phyloP scores from a whole-genome alignment of 306 rosid species.

The Geum urbanum region DNA sequence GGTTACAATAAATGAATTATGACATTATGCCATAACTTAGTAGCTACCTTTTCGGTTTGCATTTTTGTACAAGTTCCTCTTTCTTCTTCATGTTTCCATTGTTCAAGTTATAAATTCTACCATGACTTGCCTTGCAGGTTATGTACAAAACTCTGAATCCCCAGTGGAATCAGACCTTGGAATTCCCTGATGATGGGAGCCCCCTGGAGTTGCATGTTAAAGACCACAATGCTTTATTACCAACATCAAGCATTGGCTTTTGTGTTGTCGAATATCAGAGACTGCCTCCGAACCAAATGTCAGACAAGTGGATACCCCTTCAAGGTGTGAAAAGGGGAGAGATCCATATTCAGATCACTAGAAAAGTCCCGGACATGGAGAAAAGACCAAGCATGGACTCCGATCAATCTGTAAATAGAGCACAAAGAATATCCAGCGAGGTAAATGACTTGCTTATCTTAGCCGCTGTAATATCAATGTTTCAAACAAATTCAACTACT shows the following conservation, averaged over 20 bases:
- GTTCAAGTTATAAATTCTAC: background rate
- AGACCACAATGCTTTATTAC: constrained; percentile 78
- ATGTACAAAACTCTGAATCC: constrained; percentile 77
- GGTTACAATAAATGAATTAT: constrained; percentile 40
- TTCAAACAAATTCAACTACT: background rate
- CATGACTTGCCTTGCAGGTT: constrained; percentile 44
- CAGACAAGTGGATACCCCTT: constrained; percentile 97
- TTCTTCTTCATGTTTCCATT: background rate
- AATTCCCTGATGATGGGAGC: constrained; percentile 82
- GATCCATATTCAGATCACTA: constrained; percentile 76
- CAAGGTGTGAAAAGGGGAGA: constrained; percentile 89
- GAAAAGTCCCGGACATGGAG: constrained; percentile 70
- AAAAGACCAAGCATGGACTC: constrained; percentile 57
- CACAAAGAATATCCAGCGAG: constrained; percentile 68
- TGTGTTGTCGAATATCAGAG: constrained; percentile 86
- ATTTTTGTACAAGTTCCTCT: background rate
- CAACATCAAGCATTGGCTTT: constrained; percentile 72
- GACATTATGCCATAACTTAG: background rate
- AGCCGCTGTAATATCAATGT: background rate
- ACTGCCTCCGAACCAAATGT: constrained; percentile 69
- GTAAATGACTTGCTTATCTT: constrained; percentile 32
- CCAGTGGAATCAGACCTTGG: constrained; percentile 88
- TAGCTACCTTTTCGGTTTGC: background rate
- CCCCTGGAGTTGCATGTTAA: constrained; percentile 70
- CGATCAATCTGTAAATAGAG: constrained; percentile 60